Conservation (phyloP, 768 basidiomycete genomes). For the Calocybe cyanea region DNA sequence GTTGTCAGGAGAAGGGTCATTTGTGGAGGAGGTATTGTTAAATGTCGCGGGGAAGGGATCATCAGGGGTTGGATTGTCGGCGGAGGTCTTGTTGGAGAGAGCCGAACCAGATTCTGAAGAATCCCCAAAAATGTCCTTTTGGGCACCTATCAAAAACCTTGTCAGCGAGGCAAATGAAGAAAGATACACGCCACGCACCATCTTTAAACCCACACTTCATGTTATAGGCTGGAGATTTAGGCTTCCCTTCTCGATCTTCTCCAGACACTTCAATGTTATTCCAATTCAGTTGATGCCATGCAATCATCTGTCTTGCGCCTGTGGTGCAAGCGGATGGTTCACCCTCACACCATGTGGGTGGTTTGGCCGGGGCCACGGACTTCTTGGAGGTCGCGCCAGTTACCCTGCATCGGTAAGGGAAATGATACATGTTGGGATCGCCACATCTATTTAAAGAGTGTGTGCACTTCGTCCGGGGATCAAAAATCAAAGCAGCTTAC, state of each 20-base stretch:
- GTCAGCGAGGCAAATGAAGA: neutral
- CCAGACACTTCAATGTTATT: constrained; percentile 47
- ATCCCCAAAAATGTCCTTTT: constrained; percentile 39
- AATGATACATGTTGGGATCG: constrained; percentile 49
- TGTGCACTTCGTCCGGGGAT: neutral
- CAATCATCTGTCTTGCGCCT: constrained; percentile 54
- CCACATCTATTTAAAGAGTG: constrained; percentile 35
- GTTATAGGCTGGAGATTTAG: constrained; percentile 48
- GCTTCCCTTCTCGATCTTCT: constrained; percentile 30
- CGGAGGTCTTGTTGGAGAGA: neutral
- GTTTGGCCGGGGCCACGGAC: constrained; percentile 36
- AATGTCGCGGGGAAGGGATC: too few relatives aligned
- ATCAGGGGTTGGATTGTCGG: neutral
- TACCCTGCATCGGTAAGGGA: constrained; percentile 46
- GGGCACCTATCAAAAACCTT: constrained; percentile 28
- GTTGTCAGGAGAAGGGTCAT: too few relatives aligned
- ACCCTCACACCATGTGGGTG: constrained; percentile 51
- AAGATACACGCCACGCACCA: constrained; percentile 37
- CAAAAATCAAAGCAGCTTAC: constrained; percentile 16
- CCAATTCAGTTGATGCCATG: constrained; percentile 47
- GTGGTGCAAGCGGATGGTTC: constrained; percentile 36
- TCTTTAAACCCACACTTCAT: constrained; percentile 42
- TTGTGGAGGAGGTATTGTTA: too few relatives aligned
- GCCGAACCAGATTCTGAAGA: constrained; percentile 3
- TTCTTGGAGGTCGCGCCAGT: constrained; percentile 36